Evolutionary conservation across 495 filamentous ascomycete species (phyloP).

Genomic region (Penicillium manginii): DNA sequence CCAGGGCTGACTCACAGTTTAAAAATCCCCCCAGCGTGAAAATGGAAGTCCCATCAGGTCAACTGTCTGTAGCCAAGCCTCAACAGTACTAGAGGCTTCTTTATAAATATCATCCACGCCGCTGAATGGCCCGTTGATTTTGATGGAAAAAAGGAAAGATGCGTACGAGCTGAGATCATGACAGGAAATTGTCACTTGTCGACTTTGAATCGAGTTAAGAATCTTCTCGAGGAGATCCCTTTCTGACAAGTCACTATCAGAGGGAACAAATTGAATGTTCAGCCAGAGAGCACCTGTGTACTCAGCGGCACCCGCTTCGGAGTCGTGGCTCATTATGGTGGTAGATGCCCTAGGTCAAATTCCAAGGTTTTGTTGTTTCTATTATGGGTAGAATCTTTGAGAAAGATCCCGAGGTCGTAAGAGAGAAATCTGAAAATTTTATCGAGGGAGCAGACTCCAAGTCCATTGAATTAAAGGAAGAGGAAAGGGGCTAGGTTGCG

Average conservation of each 20-base stretch:
- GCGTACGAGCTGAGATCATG: background rate
- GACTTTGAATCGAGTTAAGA: background rate
- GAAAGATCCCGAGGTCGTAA: too few species aligned
- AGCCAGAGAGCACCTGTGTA: background rate
- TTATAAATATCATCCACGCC: background rate
- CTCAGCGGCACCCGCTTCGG: background rate
- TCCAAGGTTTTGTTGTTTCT: too few species aligned
- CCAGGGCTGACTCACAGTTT: background rate
- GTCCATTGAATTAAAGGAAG: too few species aligned
- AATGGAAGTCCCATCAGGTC: background rate
- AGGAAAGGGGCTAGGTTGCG: too few species aligned
- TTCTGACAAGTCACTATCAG: background rate
- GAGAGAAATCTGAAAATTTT: too few species aligned
- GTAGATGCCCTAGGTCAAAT: too few species aligned
- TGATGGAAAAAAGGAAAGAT: background rate
- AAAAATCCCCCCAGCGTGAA: slow-evolving; percentile 1
- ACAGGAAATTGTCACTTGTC: background rate
- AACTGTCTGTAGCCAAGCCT: background rate
- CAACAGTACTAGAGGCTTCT: background rate
- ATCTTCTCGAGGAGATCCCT: background rate
- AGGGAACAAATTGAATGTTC: background rate
- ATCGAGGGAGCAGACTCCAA: too few species aligned
- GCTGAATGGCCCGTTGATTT: background rate
- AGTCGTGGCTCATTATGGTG: background rate
- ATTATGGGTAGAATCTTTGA: too few species aligned